Percentiles rank a stretch among this genome's conserved stretches.
Conservation (phyloP, 768 basidiomycete genomes). For the Russula abietina region DNA sequence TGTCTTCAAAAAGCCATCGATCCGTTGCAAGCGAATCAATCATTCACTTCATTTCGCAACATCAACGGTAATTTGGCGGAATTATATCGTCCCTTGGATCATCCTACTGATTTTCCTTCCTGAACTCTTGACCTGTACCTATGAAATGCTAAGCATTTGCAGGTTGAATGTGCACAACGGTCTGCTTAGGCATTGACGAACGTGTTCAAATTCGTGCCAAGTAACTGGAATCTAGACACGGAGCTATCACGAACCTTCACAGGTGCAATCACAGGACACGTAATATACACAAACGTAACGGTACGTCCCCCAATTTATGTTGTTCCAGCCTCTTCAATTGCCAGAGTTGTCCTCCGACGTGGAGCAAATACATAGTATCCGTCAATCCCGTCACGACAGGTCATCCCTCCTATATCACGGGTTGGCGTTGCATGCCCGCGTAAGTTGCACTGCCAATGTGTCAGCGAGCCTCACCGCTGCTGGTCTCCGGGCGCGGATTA, state of each 20-base stretch:
- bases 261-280: neutral
- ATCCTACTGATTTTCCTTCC: neutral
- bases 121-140: neutral
- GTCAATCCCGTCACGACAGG: neutral
- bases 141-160: neutral
- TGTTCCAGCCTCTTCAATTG: neutral
- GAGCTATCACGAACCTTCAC: too few relatives aligned
- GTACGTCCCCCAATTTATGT: neutral
- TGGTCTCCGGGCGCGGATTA: conserved; percentile 14
- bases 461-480: conserved; percentile 2
- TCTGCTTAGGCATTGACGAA: neutral
- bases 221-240: neutral
- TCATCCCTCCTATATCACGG: neutral
- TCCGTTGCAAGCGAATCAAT: neutral
- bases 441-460: conserved; percentile 13
- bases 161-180: neutral
- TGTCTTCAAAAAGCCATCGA: conserved; percentile 13
- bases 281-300: neutral
- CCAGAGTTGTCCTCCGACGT: neutral
- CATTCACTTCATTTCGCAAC: neutral
- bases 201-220: neutral
- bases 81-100: conserved; percentile 1
- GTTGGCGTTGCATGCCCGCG: conserved; percentile 5
- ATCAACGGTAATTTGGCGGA: conserved; percentile 16
- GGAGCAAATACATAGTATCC: neutral